Conservation (phyloP, 805 yeast genomes). For the Monosporozyma siamensis region DNA sequence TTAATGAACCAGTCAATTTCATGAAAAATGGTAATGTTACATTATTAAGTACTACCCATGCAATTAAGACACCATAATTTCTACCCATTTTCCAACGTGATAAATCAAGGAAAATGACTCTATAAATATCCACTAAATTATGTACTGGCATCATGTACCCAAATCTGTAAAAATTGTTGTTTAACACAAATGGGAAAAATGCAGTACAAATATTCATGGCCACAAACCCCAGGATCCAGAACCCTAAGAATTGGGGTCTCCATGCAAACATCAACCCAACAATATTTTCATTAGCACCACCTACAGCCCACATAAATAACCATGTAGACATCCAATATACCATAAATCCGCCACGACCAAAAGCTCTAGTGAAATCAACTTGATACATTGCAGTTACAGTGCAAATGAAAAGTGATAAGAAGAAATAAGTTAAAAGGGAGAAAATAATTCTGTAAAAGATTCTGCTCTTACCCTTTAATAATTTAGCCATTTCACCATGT, state of each 20-base stretch:
- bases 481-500: slow-evolving; percentile 41
- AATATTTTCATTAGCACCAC: slow-evolving; percentile 62
- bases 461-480: slow-evolving; percentile 37
- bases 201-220: slow-evolving; percentile 60
- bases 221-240: slow-evolving; percentile 66
- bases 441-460: slow-evolving; percentile 42
- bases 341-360: slow-evolving; percentile 73
- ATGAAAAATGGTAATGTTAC: slow-evolving; percentile 37
- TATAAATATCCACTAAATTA: slow-evolving; percentile 51
- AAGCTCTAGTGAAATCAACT: slow-evolving; percentile 46
- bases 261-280: slow-evolving; percentile 42
- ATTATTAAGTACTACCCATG: slow-evolving; percentile 49
- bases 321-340: slow-evolving; percentile 64
- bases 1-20: slow-evolving; percentile 31
- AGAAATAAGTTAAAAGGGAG: slow-evolving; percentile 42
- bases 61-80: slow-evolving; percentile 48
- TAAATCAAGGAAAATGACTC: slow-evolving; percentile 49
- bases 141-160: slow-evolving; percentile 66
- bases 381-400: slow-evolving; percentile 61
- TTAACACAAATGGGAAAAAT: slow-evolving; percentile 52
- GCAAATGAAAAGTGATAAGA: slow-evolving; percentile 50
- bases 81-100: slow-evolving; percentile 50
- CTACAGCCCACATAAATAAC: slow-evolving; percentile 66
- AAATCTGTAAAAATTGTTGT: slow-evolving; percentile 45
- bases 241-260: slow-evolving; percentile 58